Percentiles rank a stretch among this genome's conserved stretches.
phyloP scores from a whole-genome alignment of 2,329 filamentous ascomycete genomes.

The Colletotrichum endophyticum region DNA sequence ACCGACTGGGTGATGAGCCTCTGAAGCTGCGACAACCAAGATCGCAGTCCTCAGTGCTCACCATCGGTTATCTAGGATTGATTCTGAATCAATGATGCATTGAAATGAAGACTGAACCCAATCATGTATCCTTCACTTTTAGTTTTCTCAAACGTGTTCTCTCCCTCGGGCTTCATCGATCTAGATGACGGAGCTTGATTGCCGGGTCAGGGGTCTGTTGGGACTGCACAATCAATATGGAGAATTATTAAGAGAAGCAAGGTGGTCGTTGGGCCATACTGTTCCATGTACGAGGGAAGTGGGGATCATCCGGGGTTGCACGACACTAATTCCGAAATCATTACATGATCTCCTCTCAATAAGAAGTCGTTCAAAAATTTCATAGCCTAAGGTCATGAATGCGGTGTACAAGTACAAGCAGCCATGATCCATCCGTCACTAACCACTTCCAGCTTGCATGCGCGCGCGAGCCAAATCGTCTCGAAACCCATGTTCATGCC shows the following conservation, averaged over 20 bases:
- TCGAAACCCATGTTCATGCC: not conserved
- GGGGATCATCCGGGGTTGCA: conserved; percentile 7
- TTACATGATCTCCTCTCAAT: conserved; percentile 4
- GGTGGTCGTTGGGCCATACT: not conserved
- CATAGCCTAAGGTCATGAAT: not conserved
- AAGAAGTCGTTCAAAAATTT: not conserved
- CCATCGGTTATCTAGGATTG: not conserved
- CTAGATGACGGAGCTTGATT: not conserved
- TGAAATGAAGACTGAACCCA: not conserved
- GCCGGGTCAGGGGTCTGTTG: conserved; percentile 6
- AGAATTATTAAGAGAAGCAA: not conserved
- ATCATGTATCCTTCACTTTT: not conserved
- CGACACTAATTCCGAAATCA: not conserved
- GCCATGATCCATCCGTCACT: not conserved
- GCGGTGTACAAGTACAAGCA: not conserved
- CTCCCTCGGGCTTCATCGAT: not conserved
- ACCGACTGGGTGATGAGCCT: not conserved
- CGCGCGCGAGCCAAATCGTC: not conserved
- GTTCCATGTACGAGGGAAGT: not conserved
- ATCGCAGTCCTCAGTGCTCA: not conserved
- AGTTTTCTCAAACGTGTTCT: not conserved
- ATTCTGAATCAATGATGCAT: too few species aligned
- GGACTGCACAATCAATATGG: not conserved
- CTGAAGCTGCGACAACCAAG: not conserved
- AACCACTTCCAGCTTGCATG: not conserved